A percentile compares a stretch with the other conserved stretches of the same genome.
phyloP scores from a whole-genome alignment of 768 basidiomycete species.

The Saitozyma sp. region DNA sequence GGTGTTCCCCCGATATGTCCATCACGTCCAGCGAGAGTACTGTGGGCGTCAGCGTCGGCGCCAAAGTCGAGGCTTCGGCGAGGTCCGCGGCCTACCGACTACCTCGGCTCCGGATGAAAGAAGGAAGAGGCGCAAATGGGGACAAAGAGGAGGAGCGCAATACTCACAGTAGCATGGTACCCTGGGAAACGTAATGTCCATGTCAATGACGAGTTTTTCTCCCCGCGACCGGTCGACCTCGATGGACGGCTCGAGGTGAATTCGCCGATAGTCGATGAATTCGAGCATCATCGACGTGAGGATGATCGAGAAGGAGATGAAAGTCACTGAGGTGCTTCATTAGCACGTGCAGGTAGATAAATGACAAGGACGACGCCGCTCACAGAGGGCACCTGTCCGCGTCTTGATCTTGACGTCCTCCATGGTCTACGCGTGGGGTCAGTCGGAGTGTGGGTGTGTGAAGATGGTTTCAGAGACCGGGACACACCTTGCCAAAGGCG shows the following conservation, averaged over 20 bases:
- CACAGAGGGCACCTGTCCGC: slow-evolving; percentile 84
- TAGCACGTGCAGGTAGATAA: slow-evolving; percentile 3
- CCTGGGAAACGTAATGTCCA: slow-evolving; percentile 92
- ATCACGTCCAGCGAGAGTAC: slow-evolving; percentile 95
- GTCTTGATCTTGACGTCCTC: slow-evolving; percentile 99
- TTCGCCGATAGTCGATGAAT: slow-evolving; percentile 88
- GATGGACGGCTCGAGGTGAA: slow-evolving; percentile 81
- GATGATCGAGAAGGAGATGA: slow-evolving; percentile 89
- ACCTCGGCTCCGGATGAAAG: too few relatives aligned
- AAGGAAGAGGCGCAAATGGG: not conserved
- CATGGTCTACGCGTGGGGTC: slow-evolving; percentile 69
- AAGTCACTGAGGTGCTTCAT: slow-evolving; percentile 67
- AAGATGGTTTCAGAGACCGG: not conserved
- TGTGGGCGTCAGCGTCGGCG: slow-evolving; percentile 49
- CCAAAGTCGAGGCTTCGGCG: not conserved
- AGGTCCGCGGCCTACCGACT: too few relatives aligned
- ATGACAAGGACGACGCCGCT: slow-evolving; percentile 47
- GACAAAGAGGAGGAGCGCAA: slow-evolving; percentile 29
- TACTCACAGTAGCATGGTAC: slow-evolving; percentile 93
- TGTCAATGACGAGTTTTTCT: slow-evolving; percentile 83
- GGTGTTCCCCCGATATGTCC: slow-evolving; percentile 96
- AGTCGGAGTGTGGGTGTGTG: not conserved
- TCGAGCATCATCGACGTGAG: slow-evolving; percentile 87
- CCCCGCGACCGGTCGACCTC: slow-evolving; percentile 93
- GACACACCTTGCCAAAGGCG: slow-evolving; percentile 94